A percentile compares a stretch with the other conserved stretches of the same genome.
Evolutionary conservation across 139 green algal genomes (phyloP).

Genomic region (Deuterostichococcus epilithicus): DNA sequence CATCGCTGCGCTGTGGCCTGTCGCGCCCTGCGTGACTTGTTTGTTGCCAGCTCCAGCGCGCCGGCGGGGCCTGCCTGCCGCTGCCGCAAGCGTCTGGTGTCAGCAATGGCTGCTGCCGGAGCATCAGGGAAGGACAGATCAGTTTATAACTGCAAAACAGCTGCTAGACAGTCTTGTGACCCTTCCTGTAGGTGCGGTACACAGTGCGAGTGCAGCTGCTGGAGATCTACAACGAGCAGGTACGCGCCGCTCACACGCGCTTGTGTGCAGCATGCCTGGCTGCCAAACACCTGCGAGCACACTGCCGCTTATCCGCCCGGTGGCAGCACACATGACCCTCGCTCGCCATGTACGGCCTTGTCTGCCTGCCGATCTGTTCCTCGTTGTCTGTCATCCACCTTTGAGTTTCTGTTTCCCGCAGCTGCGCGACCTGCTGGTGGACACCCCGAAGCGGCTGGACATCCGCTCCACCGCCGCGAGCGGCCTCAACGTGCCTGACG

Average conservation of each 20-base stretch:
- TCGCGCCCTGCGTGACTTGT: too few species aligned
- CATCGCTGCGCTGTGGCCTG: not conserved
- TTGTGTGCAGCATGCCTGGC: too few species aligned
- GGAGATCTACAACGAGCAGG: constrained; percentile 96
- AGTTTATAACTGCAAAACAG: not conserved
- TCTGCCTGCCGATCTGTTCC: too few species aligned
- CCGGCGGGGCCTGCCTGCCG: too few species aligned
- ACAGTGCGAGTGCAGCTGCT: constrained; percentile 82
- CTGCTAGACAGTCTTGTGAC: not conserved
- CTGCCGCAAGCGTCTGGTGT: too few species aligned
- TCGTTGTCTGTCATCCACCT: too few species aligned
- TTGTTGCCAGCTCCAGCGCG: too few species aligned
- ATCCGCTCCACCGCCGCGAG: constrained; percentile 69
- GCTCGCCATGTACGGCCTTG: not conserved
- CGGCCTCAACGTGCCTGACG: constrained; percentile 77
- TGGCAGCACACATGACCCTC: not conserved
- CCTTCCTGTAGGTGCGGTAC: constrained; percentile 55
- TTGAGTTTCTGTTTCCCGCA: too few species aligned
- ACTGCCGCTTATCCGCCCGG: constrained; percentile 16
- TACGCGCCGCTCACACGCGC: too few species aligned
- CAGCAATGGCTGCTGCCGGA: too few species aligned
- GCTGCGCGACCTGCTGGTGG: constrained; percentile 68
- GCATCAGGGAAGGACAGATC: too few species aligned
- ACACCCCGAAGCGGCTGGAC: constrained; percentile 40
- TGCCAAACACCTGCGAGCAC: too few species aligned